These are phyloP conservation scores for Acer negundo DNA, from an alignment of 345 rosid species.

Conservation along the genomic window DNA sequence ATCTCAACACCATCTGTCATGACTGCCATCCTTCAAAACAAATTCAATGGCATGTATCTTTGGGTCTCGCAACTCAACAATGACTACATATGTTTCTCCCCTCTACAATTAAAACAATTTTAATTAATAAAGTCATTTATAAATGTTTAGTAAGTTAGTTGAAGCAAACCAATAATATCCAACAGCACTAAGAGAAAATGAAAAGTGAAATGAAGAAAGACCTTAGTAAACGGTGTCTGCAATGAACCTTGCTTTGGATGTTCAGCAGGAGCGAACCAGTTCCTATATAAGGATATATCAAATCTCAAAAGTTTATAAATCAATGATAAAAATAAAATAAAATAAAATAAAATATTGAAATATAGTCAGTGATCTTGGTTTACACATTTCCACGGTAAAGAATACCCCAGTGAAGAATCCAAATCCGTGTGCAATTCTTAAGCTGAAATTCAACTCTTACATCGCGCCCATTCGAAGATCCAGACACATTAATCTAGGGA, in stretches of 20 bases:
- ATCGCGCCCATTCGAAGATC: constrained; percentile 41
- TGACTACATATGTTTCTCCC: constrained; percentile 44
- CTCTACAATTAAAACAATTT: constrained; percentile 33
- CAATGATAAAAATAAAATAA: neutral
- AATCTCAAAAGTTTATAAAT: neutral
- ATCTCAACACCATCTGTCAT: constrained; percentile 50
- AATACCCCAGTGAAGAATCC: constrained; percentile 73
- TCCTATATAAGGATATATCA: constrained; percentile 30
- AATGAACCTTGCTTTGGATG: constrained; percentile 56
- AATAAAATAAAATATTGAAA: neutral
- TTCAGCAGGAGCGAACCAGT: constrained; percentile 56
- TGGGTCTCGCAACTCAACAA: constrained; percentile 54
- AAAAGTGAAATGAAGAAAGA: constrained; percentile 16
- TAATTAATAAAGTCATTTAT: neutral
- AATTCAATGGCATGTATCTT: constrained; percentile 54
- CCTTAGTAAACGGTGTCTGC: constrained; percentile 57
- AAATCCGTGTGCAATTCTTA: constrained; percentile 49
- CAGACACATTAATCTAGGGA: constrained; percentile 46
- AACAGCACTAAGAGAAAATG: neutral
- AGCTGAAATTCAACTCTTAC: constrained; percentile 63
- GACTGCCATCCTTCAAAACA: constrained; percentile 57
- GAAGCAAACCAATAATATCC: constrained; percentile 9
- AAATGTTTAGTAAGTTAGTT: neutral
- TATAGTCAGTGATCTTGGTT: constrained; percentile 17
- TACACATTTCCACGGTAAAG: constrained; percentile 53